Percentiles rank a stretch among this genome's conserved stretches.
Conservation (phyloP, 106 monocot genomes). For the Acorus gramineus region DNA sequence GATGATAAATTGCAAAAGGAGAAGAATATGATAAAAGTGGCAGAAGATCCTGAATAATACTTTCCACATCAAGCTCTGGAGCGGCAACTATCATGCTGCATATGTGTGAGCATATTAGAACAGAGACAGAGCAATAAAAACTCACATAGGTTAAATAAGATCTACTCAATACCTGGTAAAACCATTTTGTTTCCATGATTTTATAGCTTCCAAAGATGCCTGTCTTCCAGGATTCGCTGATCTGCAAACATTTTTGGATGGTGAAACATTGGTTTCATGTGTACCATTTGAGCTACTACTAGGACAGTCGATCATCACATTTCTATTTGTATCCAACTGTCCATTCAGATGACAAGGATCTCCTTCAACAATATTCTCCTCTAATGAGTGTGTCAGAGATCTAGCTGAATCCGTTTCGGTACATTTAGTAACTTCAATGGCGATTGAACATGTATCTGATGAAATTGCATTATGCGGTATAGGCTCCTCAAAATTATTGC, state of each 20-base stretch:
- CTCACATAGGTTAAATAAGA: neutral
- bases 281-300: conserved; percentile 2
- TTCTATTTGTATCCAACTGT: neutral
- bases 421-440: neutral
- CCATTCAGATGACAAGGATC: conserved; percentile 17
- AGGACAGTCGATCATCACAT: conserved; percentile 2
- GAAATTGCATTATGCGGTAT: conserved; percentile 2
- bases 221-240: conserved; percentile 35
- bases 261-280: conserved; percentile 7
- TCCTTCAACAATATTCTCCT: conserved; percentile 17
- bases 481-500: conserved; percentile 1
- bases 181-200: conserved; percentile 61
- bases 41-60: conserved; percentile 52
- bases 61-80: conserved; percentile 49
- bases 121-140: neutral
- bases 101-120: conserved; percentile 9
- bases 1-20: conserved; percentile 82
- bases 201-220: conserved; percentile 40
- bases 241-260: conserved; percentile 11
- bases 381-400: conserved; percentile 8
- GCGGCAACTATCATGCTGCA: conserved; percentile 85
- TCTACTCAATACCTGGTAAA: conserved; percentile 47
- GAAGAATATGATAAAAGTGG: conserved; percentile 81
- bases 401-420: conserved; percentile 2
- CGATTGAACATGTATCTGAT: conserved; percentile 7